These are phyloP conservation scores for Seminavis robusta DNA, from an alignment of 108 stramenopile genomes.

Conservation along the genomic window DNA sequence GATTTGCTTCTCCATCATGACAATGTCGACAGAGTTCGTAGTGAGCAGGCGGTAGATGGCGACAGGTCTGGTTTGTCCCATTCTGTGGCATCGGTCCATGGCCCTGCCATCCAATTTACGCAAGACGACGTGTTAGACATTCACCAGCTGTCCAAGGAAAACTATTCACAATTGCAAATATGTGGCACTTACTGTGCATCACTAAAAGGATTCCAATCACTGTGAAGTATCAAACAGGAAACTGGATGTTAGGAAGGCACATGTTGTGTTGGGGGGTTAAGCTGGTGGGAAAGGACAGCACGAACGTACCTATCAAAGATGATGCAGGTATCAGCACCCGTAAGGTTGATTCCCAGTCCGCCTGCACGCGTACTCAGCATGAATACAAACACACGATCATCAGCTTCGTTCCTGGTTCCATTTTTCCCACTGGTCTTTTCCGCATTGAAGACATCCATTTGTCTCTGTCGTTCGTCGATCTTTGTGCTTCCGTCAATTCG, in stretches of 20 bases:
- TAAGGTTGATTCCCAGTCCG: conserved; percentile 94
- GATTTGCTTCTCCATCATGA: conserved; percentile 97
- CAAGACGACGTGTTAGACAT: neutral
- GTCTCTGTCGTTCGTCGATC: conserved; percentile 93
- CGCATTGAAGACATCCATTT: conserved; percentile 93
- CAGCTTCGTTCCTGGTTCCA: conserved; percentile 58
- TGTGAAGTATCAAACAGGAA: too few relatives aligned
- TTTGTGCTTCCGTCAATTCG: conserved; percentile 95
- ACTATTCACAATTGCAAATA: neutral
- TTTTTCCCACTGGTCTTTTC: conserved; percentile 69
- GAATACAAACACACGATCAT: conserved; percentile 89
- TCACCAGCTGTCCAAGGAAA: neutral
- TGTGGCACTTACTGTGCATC: conserved; percentile 4
- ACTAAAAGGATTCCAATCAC: conserved; percentile 98
- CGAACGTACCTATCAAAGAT: too few relatives aligned
- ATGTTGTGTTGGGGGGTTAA: too few relatives aligned
- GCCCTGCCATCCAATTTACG: conserved; percentile 84
- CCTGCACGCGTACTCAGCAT: conserved; percentile 95
- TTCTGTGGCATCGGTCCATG: conserved; percentile 91
- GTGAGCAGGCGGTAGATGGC: conserved; percentile 96
- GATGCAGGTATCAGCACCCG: conserved; percentile 95
- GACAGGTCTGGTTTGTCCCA: conserved; percentile 91
- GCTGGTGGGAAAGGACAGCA: too few relatives aligned
- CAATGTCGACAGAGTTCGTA: conserved; percentile 93
- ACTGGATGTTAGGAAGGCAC: too few relatives aligned